These are phyloP conservation scores for Protomyces macrosporus DNA, from an alignment of 1,139 yeast species.

Conservation along the genomic window DNA sequence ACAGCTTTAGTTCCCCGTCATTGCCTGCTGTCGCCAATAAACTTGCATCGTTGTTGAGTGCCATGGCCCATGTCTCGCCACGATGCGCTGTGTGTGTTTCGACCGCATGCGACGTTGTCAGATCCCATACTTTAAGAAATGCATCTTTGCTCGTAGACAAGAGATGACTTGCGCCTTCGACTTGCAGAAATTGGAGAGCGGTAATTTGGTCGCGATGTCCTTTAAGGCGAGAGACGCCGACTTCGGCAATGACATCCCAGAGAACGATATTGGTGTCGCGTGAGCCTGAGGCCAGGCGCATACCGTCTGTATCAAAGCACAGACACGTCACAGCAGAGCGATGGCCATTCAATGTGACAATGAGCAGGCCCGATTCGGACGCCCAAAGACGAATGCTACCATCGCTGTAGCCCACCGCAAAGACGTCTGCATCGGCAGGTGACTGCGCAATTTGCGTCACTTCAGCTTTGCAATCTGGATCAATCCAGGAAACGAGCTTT, in stretches of 20 bases:
- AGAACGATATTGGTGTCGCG: slow-evolving; percentile 74
- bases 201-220: slow-evolving; percentile 90
- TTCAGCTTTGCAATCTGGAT: slow-evolving; percentile 32
- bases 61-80: slow-evolving; percentile 88
- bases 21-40: slow-evolving; percentile 62
- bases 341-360: slow-evolving; percentile 83
- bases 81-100: slow-evolving; percentile 94
- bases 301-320: slow-evolving; percentile 71
- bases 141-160: slow-evolving; percentile 85
- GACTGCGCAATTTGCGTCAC: slow-evolving; percentile 32
- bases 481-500: slow-evolving; percentile 31
- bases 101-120: slow-evolving; percentile 78
- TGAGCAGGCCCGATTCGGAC: slow-evolving; percentile 64
- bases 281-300: slow-evolving; percentile 80
- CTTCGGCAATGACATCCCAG: slow-evolving; percentile 94
- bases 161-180: slow-evolving; percentile 44
- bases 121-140: slow-evolving; percentile 84
- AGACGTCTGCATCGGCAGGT: slow-evolving; percentile 50
- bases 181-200: slow-evolving; percentile 47
- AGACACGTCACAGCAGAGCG: slow-evolving; percentile 65
- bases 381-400: slow-evolving; percentile 95
- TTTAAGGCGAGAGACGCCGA: slow-evolving; percentile 75
- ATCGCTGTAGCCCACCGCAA: slow-evolving; percentile 86
- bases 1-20: slow-evolving; percentile 75
- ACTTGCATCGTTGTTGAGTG: slow-evolving; percentile 40